phyloP scores from a whole-genome alignment of 495 filamentous ascomycete genomes.

The Clavariopsis aquatica region DNA sequence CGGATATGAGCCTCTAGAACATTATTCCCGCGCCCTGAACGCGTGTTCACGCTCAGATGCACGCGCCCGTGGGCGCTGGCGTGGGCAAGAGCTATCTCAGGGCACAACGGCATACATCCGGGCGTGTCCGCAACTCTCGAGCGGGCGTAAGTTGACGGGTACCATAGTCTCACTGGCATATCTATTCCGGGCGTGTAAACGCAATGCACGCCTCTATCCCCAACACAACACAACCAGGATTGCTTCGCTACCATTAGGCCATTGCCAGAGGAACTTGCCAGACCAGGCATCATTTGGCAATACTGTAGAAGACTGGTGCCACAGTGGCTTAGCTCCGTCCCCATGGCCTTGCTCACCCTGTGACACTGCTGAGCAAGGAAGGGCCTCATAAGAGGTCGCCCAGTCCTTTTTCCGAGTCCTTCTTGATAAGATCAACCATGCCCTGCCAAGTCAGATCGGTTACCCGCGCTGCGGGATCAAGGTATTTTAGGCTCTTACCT shows the following conservation, averaged over 20 bases:
- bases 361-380: background rate
- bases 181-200: background rate
- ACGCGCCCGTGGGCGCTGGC: too few relatives aligned
- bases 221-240: background rate
- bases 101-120: too few relatives aligned
- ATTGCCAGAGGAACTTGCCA: conserved; percentile 8
- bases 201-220: background rate
- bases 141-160: too few relatives aligned
- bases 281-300: conserved; percentile 18
- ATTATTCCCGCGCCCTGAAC: background rate
- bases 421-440: conserved; percentile 91
- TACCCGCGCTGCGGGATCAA: background rate
- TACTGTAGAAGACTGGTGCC: conserved; percentile 33
- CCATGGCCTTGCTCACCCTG: conserved; percentile 12
- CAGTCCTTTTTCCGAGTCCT: conserved; percentile 89
- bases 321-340: conserved; percentile 32
- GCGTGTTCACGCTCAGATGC: background rate
- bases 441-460: conserved; percentile 56
- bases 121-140: too few relatives aligned
- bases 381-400: conserved; percentile 72
- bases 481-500: conserved; percentile 56
- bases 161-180: background rate
- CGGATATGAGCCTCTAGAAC: background rate
- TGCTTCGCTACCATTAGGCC: conserved; percentile 5
- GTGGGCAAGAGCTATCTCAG: background rate